Evolutionary conservation across 257 asterid species (phyloP).

Genomic region (Lithospermum erythrorhizon): DNA sequence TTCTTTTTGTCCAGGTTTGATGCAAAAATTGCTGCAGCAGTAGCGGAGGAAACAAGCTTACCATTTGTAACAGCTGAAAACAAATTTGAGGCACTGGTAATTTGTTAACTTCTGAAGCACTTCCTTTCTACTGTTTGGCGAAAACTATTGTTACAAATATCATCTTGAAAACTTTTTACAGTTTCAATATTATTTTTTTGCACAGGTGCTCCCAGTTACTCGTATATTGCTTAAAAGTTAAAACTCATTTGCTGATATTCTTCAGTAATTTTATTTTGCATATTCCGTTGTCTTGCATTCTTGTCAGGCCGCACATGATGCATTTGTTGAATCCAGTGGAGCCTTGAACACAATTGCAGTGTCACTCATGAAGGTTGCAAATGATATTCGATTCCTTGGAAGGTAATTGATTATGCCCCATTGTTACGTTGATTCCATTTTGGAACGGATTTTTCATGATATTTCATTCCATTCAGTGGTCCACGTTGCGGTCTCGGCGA

Average conservation of each 20-base stretch:
- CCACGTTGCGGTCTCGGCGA: constrained; percentile 99
- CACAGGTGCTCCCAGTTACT: too few relatives aligned
- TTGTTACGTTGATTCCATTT: constrained; percentile 11
- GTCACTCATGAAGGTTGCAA: constrained; percentile 95
- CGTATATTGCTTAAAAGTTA: too few relatives aligned
- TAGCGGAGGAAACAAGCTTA: constrained; percentile 87
- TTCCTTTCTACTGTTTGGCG: constrained; percentile 1
- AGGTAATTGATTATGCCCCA: constrained; percentile 37
- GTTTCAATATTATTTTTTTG: neutral
- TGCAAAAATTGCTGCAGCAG: constrained; percentile 90
- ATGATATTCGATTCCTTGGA: constrained; percentile 92
- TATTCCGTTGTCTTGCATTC: neutral
- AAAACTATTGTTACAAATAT: constrained; percentile 9
- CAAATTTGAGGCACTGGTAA: constrained; percentile 96
- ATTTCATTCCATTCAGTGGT: constrained; percentile 46
- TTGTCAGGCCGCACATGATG: constrained; percentile 94
- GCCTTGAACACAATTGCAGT: constrained; percentile 81
- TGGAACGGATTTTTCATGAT: constrained; percentile 6
- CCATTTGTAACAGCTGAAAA: constrained; percentile 99
- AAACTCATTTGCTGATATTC: too few relatives aligned
- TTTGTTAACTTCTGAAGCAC: constrained; percentile 20
- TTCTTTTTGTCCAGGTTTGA: constrained; percentile 58
- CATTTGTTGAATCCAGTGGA: constrained; percentile 93
- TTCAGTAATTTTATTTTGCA: neutral
- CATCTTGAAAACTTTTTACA: neutral